Evolutionary conservation across 108 stramenopile species (phyloP), one percentile per base, ranked within the genome.

Genomic region (Skeletonema grethae): DNA sequence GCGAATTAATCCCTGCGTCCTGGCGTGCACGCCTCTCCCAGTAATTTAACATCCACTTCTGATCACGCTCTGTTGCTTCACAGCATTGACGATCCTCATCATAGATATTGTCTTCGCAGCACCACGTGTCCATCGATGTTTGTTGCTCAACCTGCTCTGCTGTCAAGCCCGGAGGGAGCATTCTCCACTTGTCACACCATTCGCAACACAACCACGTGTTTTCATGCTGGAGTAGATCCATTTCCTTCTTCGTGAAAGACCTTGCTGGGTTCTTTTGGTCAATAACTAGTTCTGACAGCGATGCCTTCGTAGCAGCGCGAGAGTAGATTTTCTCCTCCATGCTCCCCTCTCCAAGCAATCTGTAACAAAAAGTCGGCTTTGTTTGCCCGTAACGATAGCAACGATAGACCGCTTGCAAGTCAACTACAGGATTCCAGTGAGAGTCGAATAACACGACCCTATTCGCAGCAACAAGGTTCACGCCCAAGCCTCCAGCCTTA

Each of bases 321-420:
- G 72, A 74, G 65, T 88, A 93, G 15, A 93, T 82, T 58, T 93
- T 93, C 57, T 90, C 87, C 69, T 93, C 92, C 82, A 88, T 88
- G 7, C 86, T 79, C 2, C 89, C 89, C 71, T 93, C 86, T 3
- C 88, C 83, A n/a, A 93, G 75, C 15, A 93, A 80, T 10, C 88
- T 72, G 65, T 93, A 93, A 31, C 75, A 84, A 60, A 77, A 90
- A 29, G 87, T 87, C 39, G 83, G 71, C 60, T 87, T 87, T 12
- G 68, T 65, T 65, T 93, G 89, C 12, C 91, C 91, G 62, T 85
- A 90, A 13, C 91, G 77, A 56, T 91, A 89, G 70, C 85, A 86
- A 7, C 90, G 81, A 61, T 77, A 86, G 11, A 90, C 61, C 7
- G 89, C 89, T 56, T 90, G 89, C 22, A 66, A 57, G 48, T 79